A percentile compares a stretch with the other conserved stretches of the same genome.
Conservation (phyloP, 208 protist genomes). For the Leishmania amazonensis region DNA sequence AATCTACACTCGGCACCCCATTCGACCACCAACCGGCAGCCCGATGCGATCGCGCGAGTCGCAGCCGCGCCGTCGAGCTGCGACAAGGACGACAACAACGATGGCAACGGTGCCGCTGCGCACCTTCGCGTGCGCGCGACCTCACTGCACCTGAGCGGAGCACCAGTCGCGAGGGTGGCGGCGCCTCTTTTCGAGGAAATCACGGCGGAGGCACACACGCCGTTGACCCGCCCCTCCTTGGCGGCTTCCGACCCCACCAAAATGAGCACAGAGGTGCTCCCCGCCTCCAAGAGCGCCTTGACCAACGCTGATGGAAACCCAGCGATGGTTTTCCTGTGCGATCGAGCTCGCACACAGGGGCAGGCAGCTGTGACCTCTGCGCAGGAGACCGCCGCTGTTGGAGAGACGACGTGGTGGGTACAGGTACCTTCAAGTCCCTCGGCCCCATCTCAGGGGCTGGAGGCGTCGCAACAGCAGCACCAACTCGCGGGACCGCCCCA, state of each 20-base stretch:
- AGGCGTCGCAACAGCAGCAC: neutral
- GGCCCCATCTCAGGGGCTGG: neutral
- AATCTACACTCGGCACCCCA: neutral
- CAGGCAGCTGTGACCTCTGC: neutral
- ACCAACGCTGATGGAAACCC: neutral
- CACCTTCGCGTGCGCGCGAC: neutral
- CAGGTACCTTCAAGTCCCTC: slow-evolving; percentile 2
- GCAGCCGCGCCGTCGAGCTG: neutral
- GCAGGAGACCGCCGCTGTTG: neutral
- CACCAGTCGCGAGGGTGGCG: neutral
- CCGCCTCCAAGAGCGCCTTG: neutral
- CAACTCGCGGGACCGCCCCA: neutral
- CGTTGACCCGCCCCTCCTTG: too few species aligned
- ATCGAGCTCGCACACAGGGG: neutral
- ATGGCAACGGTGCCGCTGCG: neutral
- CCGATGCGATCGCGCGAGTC: neutral
- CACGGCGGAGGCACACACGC: neutral
- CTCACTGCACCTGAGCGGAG: neutral
- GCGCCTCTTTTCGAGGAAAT: neutral
- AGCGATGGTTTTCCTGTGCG: neutral
- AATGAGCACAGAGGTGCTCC: neutral
- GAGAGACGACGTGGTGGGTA: neutral
- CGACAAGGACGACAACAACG: neutral
- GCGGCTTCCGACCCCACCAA: neutral
- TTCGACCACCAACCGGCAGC: neutral